Conservation (phyloP, 2,329 filamentous ascomycete genomes). For the Didymosphaeria variabile region DNA sequence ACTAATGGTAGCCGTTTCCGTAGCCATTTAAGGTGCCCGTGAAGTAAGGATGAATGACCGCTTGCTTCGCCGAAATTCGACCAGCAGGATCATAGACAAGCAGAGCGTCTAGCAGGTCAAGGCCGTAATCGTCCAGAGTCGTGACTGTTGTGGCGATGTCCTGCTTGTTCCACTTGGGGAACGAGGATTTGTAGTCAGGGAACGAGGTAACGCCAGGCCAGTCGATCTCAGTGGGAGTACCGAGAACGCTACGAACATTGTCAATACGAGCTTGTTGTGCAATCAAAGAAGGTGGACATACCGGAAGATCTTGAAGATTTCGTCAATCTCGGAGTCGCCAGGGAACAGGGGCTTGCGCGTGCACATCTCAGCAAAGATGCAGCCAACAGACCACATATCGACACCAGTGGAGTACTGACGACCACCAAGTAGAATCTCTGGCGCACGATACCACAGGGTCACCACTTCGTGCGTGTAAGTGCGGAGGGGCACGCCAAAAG, state of each 20-base stretch:
- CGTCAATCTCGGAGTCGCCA: constrained; percentile 90
- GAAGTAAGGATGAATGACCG: constrained; percentile 87
- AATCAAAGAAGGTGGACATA: constrained; percentile 51
- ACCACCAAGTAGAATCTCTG: constrained; percentile 89
- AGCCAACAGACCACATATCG: constrained; percentile 95
- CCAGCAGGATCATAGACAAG: constrained; percentile 88
- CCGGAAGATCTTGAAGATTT: constrained; percentile 96
- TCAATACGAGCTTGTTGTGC: constrained; percentile 19
- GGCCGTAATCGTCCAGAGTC: constrained; percentile 75
- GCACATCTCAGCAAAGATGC: constrained; percentile 97
- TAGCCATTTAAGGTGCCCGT: constrained; percentile 56
- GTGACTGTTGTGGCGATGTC: constrained; percentile 71
- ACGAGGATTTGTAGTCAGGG: constrained; percentile 90
- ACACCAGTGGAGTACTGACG: constrained; percentile 93
- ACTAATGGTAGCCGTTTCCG: constrained; percentile 48
- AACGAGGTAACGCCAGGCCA: constrained; percentile 96
- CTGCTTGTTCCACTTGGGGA: constrained; percentile 88
- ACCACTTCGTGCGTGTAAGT: constrained; percentile 97
- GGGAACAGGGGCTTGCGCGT: constrained; percentile 92
- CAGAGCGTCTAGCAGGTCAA: constrained; percentile 74
- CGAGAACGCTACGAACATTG: constrained; percentile 63
- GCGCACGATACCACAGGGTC: constrained; percentile 90
- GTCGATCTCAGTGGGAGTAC: constrained; percentile 80
- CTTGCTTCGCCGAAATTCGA: constrained; percentile 88
- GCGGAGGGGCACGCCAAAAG: constrained; percentile 88